Percentiles rank a stretch among this genome's conserved stretches.
phyloP scores from a whole-genome alignment of 1,139 yeast species.

The Kluyveromyces sp. region DNA sequence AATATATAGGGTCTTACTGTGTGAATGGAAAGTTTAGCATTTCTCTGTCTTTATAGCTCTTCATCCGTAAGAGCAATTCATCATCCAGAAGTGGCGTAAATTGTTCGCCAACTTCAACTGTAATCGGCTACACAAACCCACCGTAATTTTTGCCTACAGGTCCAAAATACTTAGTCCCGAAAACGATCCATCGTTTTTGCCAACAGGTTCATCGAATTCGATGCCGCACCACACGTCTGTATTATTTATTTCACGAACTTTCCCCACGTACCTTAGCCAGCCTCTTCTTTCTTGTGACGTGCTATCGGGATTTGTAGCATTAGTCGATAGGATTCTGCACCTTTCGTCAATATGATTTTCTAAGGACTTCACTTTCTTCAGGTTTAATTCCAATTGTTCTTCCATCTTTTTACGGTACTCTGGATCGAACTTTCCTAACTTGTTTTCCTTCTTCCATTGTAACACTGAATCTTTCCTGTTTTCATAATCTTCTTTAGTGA shows the following conservation, averaged over 20 bases:
- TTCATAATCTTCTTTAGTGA: constrained; percentile 64
- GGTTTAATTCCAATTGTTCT: constrained; percentile 24
- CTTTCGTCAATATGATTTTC: constrained; percentile 29
- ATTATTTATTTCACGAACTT: constrained; percentile 44
- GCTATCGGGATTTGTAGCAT: constrained; percentile 1
- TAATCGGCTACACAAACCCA: constrained; percentile 45
- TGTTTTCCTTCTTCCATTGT: constrained; percentile 62
- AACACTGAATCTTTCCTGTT: constrained; percentile 55
- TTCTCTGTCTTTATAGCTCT: constrained; percentile 14
- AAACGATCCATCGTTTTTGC: constrained; percentile 77
- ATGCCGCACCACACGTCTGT: constrained; percentile 70
- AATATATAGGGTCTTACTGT: not conserved
- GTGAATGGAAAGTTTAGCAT: not conserved
- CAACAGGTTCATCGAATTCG: constrained; percentile 60
- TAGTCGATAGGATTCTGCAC: constrained; percentile 22
- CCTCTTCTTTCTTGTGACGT: constrained; percentile 48
- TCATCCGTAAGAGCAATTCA: constrained; percentile 29
- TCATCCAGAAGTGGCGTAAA: constrained; percentile 15
- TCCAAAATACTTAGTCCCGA: constrained; percentile 59
- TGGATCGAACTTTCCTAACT: constrained; percentile 69
- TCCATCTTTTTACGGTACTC: constrained; percentile 31
- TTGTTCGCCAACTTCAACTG: constrained; percentile 21
- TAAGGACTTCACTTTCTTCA: constrained; percentile 23
- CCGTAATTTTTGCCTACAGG: constrained; percentile 50
- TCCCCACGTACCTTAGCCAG: constrained; percentile 57